Evolutionary conservation across 441 rosid species (phyloP), one percentile per base, ranked within the genome.

Genomic region (Eutrema salsugineum): DNA sequence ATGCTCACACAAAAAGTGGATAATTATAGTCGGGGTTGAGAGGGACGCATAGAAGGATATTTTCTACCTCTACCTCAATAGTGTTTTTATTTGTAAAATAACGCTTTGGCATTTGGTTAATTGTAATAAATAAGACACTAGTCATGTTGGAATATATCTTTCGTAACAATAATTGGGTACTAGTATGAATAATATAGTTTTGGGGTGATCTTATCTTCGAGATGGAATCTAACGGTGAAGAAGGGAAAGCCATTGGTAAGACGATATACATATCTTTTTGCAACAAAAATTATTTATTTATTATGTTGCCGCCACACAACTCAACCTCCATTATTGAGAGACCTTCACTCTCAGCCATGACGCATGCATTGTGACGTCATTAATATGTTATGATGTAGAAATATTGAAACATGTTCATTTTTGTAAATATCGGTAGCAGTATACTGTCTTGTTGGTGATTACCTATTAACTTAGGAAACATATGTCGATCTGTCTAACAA

Each of bases 291-390:
- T 43, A 32, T 44, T 56, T 56, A 44, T 57, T 16, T 38, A 60
- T 49, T 17, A 42, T 27, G 60, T 33, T 27, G 50, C 42, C 60
- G 60, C 43, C 59, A 48, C 59, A 36, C 56, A 58, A 51, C 43
- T 47, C 66, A 65, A 27, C 59, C 59, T 57, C 72, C 60, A 66
- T 73, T 73, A 73, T 73, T 73, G 77, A 66, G 77, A 66, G 38
- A 66, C 66, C 46, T 66, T 57, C 54, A n/a, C 66, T 57, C 17
- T 68, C 72, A 73, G 16, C 65, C 65, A 72, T 57, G 77, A 72
- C 65, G 48, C 33, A 50, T 6, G 1, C 6, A 63, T 14, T 6
- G 1, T 56, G 70, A 56, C 71, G 68, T 72, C 77, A 56, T 19
- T 16, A 15, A 11, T 38, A 10, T 39, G 6, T 4, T 39, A 11